Evolutionary conservation across 2,329 filamentous ascomycete genomes (phyloP).

Genomic region (Penicillium sp.): DNA sequence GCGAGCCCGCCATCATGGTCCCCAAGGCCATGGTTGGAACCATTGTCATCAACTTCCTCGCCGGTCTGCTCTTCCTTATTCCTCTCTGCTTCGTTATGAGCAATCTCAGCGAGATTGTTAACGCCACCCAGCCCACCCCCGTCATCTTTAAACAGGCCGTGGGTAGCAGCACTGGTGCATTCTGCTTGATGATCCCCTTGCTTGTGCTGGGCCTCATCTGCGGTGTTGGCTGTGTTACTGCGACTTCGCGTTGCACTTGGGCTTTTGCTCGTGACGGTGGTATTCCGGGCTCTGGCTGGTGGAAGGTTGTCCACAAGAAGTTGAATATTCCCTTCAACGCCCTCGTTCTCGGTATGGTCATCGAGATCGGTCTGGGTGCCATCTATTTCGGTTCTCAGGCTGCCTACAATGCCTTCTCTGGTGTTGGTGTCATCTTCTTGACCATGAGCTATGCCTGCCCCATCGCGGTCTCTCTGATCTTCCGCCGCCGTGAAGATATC

Average conservation of each 20-base stretch:
- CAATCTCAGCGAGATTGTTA: constrained; percentile 64
- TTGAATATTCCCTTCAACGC: constrained; percentile 73
- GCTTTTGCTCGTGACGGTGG: constrained; percentile 74
- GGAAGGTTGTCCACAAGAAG: constrained; percentile 65
- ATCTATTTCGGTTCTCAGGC: constrained; percentile 80
- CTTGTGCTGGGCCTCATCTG: constrained; percentile 74
- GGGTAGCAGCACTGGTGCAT: constrained; percentile 70
- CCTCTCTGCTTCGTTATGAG: constrained; percentile 76
- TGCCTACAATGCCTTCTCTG: constrained; percentile 80
- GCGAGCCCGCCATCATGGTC: constrained; percentile 65
- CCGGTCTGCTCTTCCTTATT: constrained; percentile 68
- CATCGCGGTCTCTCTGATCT: constrained; percentile 64
- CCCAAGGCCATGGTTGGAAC: constrained; percentile 71
- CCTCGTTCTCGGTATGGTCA: constrained; percentile 66
- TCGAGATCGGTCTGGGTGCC: constrained; percentile 72
- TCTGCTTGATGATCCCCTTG: constrained; percentile 69
- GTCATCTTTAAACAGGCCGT: constrained; percentile 74
- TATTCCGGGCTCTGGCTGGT: constrained; percentile 69
- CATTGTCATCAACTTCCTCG: constrained; percentile 66
- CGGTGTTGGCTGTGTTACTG: constrained; percentile 72
- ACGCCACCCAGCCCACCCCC: constrained; percentile 72
- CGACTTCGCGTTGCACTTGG: constrained; percentile 72
- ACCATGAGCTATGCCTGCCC: constrained; percentile 71
- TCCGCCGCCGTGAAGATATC: constrained; percentile 64
- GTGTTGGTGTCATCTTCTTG: constrained; percentile 77